Base-by-base conservation (phyloP, 2,329 filamentous ascomycete species). In the Fusarium hostae region DNA sequence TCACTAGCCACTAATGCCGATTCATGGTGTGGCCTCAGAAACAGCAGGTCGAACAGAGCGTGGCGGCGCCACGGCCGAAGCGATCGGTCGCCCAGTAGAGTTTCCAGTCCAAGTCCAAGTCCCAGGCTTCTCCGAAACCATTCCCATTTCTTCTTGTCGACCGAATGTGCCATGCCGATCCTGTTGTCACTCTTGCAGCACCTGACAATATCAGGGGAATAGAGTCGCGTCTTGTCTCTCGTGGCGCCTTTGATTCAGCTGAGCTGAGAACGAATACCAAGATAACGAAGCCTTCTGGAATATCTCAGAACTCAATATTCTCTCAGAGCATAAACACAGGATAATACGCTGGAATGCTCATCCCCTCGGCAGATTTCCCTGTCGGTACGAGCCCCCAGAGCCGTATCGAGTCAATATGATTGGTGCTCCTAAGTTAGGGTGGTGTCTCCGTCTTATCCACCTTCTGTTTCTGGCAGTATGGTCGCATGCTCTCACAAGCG, bases 381-480 rank as follows among this genome's bases (percentile, higher is more conserved):
- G 65, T 74, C 66, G 44, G 69, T 65, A 64, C 73, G 68, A 69
- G 61, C 51, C 41, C 44, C 62, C 58, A 72, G 70, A 75, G 71
- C 66, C 66, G 58, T 78, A 78, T 78, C 76, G 71, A 70, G 61
- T 35, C 61, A 50, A 30, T 50, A 22, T 80, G 78, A 81, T 81
- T 81, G 79, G 79, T 71, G 77, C 70, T 68, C 63, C 48, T 68
- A 60, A 55, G 72, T 66, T 72, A 71, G 70, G 72, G 71, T 75
- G 77, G 78, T 79, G 78, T 74, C 75, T 77, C 74, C 71, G 68
- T 64, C 63, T 70, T 76, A 75, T 77, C 72, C 77, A 81, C 79
- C 79, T 81, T 81, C 79, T 81, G 62, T 70, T 80, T 80, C 72
- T 73, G 79, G 79, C 68, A 69, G 67, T 62, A 75, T 70, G 75